A percentile compares a stretch with the other conserved stretches of the same genome.
phyloP scores from a whole-genome alignment of 2,329 filamentous ascomycete genomes.

The Lasiodiplodia sp. region DNA sequence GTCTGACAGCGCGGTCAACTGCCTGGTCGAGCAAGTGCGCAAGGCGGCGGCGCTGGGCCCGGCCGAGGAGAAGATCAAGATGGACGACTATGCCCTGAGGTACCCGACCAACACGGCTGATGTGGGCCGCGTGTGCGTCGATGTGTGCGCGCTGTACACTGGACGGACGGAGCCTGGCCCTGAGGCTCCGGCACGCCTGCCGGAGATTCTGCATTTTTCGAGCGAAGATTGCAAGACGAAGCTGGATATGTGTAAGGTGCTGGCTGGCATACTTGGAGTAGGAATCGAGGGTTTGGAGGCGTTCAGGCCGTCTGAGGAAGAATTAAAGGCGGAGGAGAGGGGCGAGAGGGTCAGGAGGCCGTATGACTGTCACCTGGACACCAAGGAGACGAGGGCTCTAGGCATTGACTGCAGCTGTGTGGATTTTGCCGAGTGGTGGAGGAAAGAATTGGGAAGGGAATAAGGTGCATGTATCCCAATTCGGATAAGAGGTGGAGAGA shows the following conservation, averaged over 20 bases:
- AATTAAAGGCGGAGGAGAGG: slow-evolving; percentile 69
- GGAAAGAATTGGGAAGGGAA: slow-evolving; percentile 18
- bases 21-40: slow-evolving; percentile 77
- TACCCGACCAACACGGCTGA: slow-evolving; percentile 92
- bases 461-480: not conserved
- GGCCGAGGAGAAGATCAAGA: slow-evolving; percentile 66
- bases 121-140: slow-evolving; percentile 78
- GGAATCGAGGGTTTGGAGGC: slow-evolving; percentile 66
- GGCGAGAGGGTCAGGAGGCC: slow-evolving; percentile 70
- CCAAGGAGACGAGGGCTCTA: slow-evolving; percentile 72
- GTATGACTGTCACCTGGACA: slow-evolving; percentile 88
- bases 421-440: slow-evolving; percentile 84
- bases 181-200: slow-evolving; percentile 60
- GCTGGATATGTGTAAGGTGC: slow-evolving; percentile 82
- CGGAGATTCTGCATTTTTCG: slow-evolving; percentile 80
- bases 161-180: slow-evolving; percentile 30
- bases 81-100: slow-evolving; percentile 85
- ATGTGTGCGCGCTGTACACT: slow-evolving; percentile 73
- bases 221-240: slow-evolving; percentile 89
- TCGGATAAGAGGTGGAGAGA: not conserved
- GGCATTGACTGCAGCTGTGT: slow-evolving; percentile 77
- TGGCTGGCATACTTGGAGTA: slow-evolving; percentile 81
- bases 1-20: slow-evolving; percentile 82
- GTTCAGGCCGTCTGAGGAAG: slow-evolving; percentile 66
- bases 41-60: slow-evolving; percentile 67